Evolutionary conservation across 2,329 filamentous ascomycete genomes (phyloP).

Genomic region (Aureobasidium musti): DNA sequence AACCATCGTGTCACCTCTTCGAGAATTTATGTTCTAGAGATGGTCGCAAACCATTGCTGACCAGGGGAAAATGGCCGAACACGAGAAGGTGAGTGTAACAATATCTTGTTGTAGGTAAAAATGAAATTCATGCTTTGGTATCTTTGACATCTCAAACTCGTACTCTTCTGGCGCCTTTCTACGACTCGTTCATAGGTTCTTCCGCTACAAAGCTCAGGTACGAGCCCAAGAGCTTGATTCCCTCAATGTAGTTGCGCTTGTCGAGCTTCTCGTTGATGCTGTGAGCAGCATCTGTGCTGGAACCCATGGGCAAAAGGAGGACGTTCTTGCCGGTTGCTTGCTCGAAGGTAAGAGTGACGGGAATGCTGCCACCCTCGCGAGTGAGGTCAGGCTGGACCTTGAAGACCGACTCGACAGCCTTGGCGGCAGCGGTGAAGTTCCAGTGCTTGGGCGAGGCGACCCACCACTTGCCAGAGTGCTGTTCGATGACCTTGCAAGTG

Average conservation of each 20-base stretch:
- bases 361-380: slow-evolving; percentile 94
- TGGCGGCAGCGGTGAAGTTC: slow-evolving; percentile 94
- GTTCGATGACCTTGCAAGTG: slow-evolving; percentile 74
- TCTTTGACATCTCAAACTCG: slow-evolving; percentile 17
- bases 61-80: not conserved
- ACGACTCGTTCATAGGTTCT: slow-evolving; percentile 63
- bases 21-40: not conserved
- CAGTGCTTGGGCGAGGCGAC: slow-evolving; percentile 96
- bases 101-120: not conserved
- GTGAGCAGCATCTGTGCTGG: slow-evolving; percentile 93
- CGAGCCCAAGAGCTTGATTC: slow-evolving; percentile 90
- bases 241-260: slow-evolving; percentile 96
- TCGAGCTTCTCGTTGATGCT: slow-evolving; percentile 99
- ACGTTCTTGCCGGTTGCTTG: slow-evolving; percentile 98
- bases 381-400: slow-evolving; percentile 93
- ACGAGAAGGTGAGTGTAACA: not conserved
- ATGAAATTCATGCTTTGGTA: slow-evolving; percentile 24
- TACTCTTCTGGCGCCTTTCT: slow-evolving; percentile 7
- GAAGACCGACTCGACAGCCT: slow-evolving; percentile 96
- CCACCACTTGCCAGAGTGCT: slow-evolving; percentile 99
- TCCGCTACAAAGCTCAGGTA: slow-evolving; percentile 96
- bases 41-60: not conserved
- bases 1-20: not conserved
- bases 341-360: slow-evolving; percentile 95
- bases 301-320: slow-evolving; percentile 92